Base-by-base conservation (phyloP, 1,284 basidiomycete genomes). In the Testicularia cyperi region DNA sequence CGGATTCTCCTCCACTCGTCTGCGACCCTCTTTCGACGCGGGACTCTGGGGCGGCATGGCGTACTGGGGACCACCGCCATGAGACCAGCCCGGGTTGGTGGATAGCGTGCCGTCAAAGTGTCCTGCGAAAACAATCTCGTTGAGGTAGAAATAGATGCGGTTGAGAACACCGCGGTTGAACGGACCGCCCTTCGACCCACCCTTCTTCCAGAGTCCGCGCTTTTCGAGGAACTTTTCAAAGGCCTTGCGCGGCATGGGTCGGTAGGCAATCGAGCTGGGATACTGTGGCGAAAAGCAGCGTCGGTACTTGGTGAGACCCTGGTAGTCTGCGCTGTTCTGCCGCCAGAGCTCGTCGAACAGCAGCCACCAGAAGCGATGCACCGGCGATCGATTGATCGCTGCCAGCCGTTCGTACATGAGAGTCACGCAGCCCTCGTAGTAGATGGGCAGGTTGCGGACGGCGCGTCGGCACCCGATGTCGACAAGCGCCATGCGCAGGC, bases 301-400 rank as follows among this genome's bases (percentile, higher is more conserved):
- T 80, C 81, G 63, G 82, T 77, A 72, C 87, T 88, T 56, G 84
- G 80, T 54, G 84, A 81, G 85, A 84, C 87, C 36, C 26, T 26
- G 23, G 41, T 64, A 63, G 44, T 67, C 56, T 18, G 27, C 40
- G 23, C 34, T 48, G 44, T 72, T 74, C 28, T 54, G 45, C 7
- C 67, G 40, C 60, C 44, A 65, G 36, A 68, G 18, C 74, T 83
- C 65, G 52, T 88, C 86, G 84, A 86, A 90, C 65, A 88, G 83
- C 7, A 88, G 80, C 72, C 86, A 89, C 88, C 88, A 90, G 85
- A 87, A 89, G 1, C 83, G 82, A n/a, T 83, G 78, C 1, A 83
- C 77, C 54, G 81, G 79, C 1, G 81, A 81, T 1, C 68, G 70
- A 2, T 82, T 79, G 29, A 87, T 83, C n/a, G 79, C 79, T 7